A percentile compares a stretch with the other conserved stretches of the same genome.
Evolutionary conservation across 345 rosid genomes (phyloP).

Genomic region (Populus deltoides): DNA sequence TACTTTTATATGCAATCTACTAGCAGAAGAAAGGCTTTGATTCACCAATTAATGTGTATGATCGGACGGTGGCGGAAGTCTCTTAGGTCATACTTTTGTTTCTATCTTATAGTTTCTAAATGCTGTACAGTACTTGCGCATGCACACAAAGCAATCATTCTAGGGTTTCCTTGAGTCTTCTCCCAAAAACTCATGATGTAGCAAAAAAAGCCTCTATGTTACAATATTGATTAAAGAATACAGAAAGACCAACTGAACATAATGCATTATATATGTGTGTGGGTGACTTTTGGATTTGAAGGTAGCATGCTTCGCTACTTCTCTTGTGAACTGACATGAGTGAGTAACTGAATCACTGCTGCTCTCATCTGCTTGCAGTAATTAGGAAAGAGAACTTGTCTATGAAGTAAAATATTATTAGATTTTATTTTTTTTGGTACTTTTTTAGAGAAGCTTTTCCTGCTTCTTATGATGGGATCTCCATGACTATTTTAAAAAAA

Average conservation of each 20-base stretch:
- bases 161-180: conserved; percentile 18
- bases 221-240: no score
- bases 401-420: not conserved
- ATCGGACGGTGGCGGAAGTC: no score
- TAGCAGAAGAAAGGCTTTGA: no score
- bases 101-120: not conserved
- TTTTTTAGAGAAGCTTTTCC: no score
- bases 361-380: not conserved
- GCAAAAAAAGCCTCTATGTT: not conserved
- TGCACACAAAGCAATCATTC: conserved; percentile 22
- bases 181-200: not conserved
- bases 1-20: no score
- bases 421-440: no score
- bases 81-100: not conserved
- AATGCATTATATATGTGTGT: not conserved
- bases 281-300: not conserved
- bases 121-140: conserved; percentile 11
- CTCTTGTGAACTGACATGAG: not conserved
- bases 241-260: not conserved
- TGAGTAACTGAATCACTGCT: not conserved
- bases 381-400: not conserved
- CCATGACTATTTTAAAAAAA: no score
- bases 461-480: not conserved
- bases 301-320: not conserved
- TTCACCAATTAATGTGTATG: no score